Evolutionary conservation across 208 protist species (phyloP), one percentile per base, ranked within the genome.

Genomic region (Leptomonas pyrrhocoris): DNA sequence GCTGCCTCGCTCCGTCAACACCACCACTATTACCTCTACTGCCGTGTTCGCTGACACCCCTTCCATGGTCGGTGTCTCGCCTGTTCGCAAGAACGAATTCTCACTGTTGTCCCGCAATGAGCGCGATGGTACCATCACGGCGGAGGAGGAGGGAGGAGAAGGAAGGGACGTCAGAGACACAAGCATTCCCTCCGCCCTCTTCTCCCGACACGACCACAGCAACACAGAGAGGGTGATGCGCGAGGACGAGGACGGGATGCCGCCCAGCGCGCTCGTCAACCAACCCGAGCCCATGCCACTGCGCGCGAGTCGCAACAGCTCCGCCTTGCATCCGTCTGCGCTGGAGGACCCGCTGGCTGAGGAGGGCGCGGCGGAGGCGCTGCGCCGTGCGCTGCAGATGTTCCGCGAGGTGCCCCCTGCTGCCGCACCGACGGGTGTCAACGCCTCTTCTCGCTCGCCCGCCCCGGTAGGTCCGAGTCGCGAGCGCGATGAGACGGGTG

Each of bases 271-370:
- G 4, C 46, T 65, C 1, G 21, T 30, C 18, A 65, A 30, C 42
- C 69, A 66, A 13, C 49, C 42, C 11, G 69, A 59, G 42, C 59
- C 64, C 19, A 64, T 53, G 23, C 34, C 58, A 2, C 21, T 73
- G 46, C 25, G 19, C 0, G 8, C 36, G 16, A 62, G 48, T 28
- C 31, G 21, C 28, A 48, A 53, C 42, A 11, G 18, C 30, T 60
- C 60, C 8, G 59, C 40, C 2, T 15, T 68, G 12, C 68, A 40
- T 51, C 51, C 68, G 0, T 74, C 68, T 11, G 68, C 36, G 31
- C 16, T 62, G 31, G 68, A 68, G 38, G 68, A 61, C 19, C 19
- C 49, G 28, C 19, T 19, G 13, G 49, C 13, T 2, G 31, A 36
- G 23, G 60, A 60, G 40, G 28, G 18, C 12, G 38, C 36, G 11